Conservation (phyloP, 1,139 yeast species). For the Candida gigantensis region DNA sequence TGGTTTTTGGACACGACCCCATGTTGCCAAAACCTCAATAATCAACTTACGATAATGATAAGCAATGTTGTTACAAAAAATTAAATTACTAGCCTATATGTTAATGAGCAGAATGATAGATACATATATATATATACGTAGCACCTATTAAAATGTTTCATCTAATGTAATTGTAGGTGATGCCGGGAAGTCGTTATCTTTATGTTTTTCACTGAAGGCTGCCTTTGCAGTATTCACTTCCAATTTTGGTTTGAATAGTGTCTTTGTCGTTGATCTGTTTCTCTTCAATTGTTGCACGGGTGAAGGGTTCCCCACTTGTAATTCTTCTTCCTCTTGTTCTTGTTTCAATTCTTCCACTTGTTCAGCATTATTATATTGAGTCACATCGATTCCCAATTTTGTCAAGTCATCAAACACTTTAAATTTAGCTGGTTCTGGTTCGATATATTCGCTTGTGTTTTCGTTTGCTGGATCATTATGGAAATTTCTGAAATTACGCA, state of each 20-base stretch:
- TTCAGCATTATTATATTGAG: slow-evolving; percentile 23
- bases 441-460: slow-evolving; percentile 27
- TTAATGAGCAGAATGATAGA: no score
- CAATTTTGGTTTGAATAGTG: slow-evolving; percentile 38
- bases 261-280: slow-evolving; percentile 31
- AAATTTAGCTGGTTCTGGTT: slow-evolving; percentile 42
- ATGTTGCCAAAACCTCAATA: no score
- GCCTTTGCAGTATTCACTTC: slow-evolving; percentile 19
- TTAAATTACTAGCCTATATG: no score
- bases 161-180: slow-evolving; percentile 47
- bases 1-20: no score
- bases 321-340: slow-evolving; percentile 8
- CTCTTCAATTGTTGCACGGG: slow-evolving; percentile 15
- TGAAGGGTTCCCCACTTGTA: not conserved
- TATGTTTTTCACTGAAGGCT: slow-evolving; percentile 8
- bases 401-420: slow-evolving; percentile 29
- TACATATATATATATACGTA: not conserved
- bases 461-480: slow-evolving; percentile 18
- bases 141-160: slow-evolving; percentile 23
- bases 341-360: slow-evolving; percentile 24
- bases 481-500: slow-evolving; percentile 29
- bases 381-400: slow-evolving; percentile 33
- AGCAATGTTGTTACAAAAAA: no score
- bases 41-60: no score
- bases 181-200: slow-evolving; percentile 18